Conservation (phyloP, 306 rosid genomes). For the Cucumis cinereus region DNA sequence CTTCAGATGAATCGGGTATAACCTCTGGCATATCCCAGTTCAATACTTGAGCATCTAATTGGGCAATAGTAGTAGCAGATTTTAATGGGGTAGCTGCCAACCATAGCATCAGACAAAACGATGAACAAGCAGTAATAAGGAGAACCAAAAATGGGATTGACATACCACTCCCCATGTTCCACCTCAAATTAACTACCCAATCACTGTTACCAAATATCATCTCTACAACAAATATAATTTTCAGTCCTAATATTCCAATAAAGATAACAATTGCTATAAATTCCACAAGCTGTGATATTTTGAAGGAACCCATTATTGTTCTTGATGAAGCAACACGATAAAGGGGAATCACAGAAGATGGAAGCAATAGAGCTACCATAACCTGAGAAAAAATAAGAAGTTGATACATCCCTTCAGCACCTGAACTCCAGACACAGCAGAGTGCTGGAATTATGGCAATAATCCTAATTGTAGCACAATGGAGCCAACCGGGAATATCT, state of each 20-base stretch:
- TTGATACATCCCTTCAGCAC: slow-evolving; percentile 90
- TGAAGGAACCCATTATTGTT: slow-evolving; percentile 72
- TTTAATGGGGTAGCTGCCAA: slow-evolving; percentile 75
- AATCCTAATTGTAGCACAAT: slow-evolving; percentile 76
- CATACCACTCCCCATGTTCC: slow-evolving; percentile 47
- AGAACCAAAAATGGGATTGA: slow-evolving; percentile 44
- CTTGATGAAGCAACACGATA: slow-evolving; percentile 75
- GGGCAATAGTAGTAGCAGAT: slow-evolving; percentile 58
- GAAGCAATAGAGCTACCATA: slow-evolving; percentile 71
- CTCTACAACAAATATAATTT: slow-evolving; percentile 63
- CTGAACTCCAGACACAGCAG: slow-evolving; percentile 79
- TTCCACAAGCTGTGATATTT: slow-evolving; percentile 61
- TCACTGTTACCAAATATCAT: slow-evolving; percentile 83
- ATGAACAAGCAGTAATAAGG: slow-evolving; percentile 35
- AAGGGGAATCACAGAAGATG: slow-evolving; percentile 86
- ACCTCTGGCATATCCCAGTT: slow-evolving; percentile 33
- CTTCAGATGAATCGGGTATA: slow-evolving; percentile 10
- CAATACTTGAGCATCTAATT: slow-evolving; percentile 39
- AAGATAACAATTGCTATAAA: slow-evolving; percentile 45
- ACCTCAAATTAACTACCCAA: slow-evolving; percentile 69
- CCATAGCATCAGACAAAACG: slow-evolving; percentile 73
- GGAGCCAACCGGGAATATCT: slow-evolving; percentile 95
- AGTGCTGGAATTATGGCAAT: slow-evolving; percentile 77
- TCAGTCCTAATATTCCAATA: slow-evolving; percentile 78
- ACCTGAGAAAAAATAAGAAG: slow-evolving; percentile 77